Evolutionary conservation across 306 rosid species (phyloP).

Genomic region (Sicyos edulis): DNA sequence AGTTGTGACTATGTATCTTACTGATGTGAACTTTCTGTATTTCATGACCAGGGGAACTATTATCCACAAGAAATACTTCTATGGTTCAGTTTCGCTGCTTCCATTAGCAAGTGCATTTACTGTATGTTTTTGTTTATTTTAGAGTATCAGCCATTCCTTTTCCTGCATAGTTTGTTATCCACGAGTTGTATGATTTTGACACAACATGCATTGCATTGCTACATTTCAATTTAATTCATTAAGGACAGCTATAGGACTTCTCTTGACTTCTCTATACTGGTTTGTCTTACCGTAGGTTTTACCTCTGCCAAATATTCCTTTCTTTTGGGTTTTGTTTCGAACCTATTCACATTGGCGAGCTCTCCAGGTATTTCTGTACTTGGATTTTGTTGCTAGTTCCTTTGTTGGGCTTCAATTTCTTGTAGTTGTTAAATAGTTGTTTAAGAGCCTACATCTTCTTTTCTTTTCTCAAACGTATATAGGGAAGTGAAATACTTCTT

Average conservation of each 20-base stretch:
- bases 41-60: conserved; percentile 59
- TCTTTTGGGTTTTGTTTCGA: conserved; percentile 83
- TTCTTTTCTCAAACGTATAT: background rate
- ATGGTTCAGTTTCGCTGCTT: conserved; percentile 63
- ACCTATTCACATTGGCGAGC: conserved; percentile 95
- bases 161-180: background rate
- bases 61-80: conserved; percentile 68
- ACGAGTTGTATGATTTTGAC: conserved; percentile 12
- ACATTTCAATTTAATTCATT: conserved; percentile 14
- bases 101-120: conserved; percentile 63
- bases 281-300: conserved; percentile 47
- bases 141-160: conserved; percentile 1
- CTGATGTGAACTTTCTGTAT: conserved; percentile 26
- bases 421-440: background rate
- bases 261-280: conserved; percentile 22
- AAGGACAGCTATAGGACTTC: background rate
- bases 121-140: conserved; percentile 48
- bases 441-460: background rate
- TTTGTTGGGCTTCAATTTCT: conserved; percentile 5
- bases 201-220: background rate
- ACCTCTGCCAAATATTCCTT: conserved; percentile 84
- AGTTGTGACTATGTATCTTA: background rate
- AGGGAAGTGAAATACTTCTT: conserved; percentile 91
- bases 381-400: background rate
- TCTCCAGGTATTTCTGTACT: conserved; percentile 44